Evolutionary conservation across 305 asterid genomes (phyloP), one percentile per base, ranked within the genome.

Genomic region (Fraxinus platypoda): DNA sequence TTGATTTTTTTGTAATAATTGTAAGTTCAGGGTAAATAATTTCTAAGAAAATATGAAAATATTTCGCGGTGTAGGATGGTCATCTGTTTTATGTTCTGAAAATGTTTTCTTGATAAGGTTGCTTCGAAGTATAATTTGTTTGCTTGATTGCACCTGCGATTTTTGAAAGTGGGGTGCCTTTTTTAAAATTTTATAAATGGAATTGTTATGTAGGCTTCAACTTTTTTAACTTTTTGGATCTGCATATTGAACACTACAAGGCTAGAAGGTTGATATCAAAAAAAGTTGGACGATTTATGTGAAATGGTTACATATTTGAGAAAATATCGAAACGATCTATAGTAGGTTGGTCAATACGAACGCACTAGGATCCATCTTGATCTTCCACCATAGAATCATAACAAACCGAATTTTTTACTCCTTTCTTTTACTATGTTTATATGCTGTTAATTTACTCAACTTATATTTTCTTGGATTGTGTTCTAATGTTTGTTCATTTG

Each of bases 401-500:
- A 57, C 68, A n/a, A 57, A 57, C 7, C 19, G 66, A 19, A 8
- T 13, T 57, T 57, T 57, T 74, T 72, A 33, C 13, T 75, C 8
- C 23, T 31, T 26, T 0, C 54, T 43, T 7, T 35, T 13, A 54
- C 74, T 74, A 74, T 17, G 38, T 62, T 84, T 59, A 49, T 76
- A 17, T 15, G 6, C 7, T 15, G 59, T 49, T 57, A n/a, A 21
- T 57, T 19, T 21, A 59, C 70, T 0, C 0, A 23, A 25, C 6
- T 8, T 12, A 52, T 4, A 11, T 4, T 77, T 81, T 7, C 4
- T 38, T 38, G 1, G 37, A 37, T 25, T 6, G 21, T 38, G 4
- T 79, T 76, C 85, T 86, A 85, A 90, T 76, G 78, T 78, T 75
- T 73, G 1, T 84, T 81, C 33, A 64, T 72, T 81, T 87, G 88